A percentile compares a stretch with the other conserved stretches of the same genome.
Evolutionary conservation across 495 filamentous ascomycete genomes (phyloP).

Genomic region (Baudoinia panamericana): DNA sequence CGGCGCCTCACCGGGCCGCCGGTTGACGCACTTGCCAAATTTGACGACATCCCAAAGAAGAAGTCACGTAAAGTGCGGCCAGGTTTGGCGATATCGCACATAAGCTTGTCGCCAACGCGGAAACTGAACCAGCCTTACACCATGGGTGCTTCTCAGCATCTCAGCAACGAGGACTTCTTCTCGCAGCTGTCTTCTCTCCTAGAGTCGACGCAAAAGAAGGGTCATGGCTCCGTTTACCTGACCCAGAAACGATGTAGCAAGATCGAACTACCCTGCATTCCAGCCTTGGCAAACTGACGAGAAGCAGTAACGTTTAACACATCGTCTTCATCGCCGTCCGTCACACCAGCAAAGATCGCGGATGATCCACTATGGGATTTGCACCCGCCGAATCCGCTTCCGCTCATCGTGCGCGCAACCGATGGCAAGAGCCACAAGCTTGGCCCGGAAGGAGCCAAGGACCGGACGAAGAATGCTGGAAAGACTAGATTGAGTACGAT

Average conservation of each 20-base stretch:
- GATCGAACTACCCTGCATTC: conserved; percentile 15
- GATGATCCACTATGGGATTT: conserved; percentile 41
- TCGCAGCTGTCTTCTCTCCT: conserved; percentile 61
- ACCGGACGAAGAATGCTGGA: conserved; percentile 31
- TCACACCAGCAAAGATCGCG: conserved; percentile 20
- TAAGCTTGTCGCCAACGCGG: too few species aligned
- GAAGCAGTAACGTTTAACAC: conserved; percentile 22
- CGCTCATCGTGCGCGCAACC: conserved; percentile 72
- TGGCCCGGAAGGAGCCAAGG: conserved; percentile 12
- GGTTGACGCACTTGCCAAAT: too few species aligned
- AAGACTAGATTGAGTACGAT: conserved; percentile 80
- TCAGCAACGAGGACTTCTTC: conserved; percentile 87
- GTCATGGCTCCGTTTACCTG: conserved; percentile 67
- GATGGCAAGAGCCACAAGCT: conserved; percentile 50
- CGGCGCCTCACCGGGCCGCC: too few species aligned
- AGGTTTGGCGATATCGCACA: too few species aligned
- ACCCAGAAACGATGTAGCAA: conserved; percentile 74
- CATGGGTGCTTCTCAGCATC: too few species aligned
- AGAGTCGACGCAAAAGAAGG: conserved; percentile 48
- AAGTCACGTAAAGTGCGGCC: too few species aligned
- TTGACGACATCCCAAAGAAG: too few species aligned
- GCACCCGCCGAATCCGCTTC: conserved; percentile 42
- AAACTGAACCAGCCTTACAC: neutral
- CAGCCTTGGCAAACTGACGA: neutral
- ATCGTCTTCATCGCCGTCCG: conserved; percentile 4